phyloP scores from a whole-genome alignment of 768 basidiomycete species.

The Infundibulicybe gibba region DNA sequence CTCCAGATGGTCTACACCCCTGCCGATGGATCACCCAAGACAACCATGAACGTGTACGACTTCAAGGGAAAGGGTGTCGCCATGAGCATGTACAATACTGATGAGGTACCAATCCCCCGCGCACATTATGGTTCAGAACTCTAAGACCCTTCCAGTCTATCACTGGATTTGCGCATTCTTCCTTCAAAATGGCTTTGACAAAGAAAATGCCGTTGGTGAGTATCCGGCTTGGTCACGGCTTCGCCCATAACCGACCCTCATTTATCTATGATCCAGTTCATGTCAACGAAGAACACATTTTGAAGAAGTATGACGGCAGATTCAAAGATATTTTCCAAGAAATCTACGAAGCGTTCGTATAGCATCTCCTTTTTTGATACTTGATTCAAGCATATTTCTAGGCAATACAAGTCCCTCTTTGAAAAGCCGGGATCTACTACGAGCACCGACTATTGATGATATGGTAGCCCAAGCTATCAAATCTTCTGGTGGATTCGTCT shows the following conservation, averaged over 20 bases:
- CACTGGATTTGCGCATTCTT: constrained; percentile 91
- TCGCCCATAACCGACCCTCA: neutral
- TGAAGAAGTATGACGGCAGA: constrained; percentile 94
- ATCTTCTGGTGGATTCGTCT: constrained; percentile 85
- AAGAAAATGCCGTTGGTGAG: constrained; percentile 71
- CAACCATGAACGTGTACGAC: constrained; percentile 81
- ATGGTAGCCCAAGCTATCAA: constrained; percentile 98
- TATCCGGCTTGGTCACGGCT: neutral
- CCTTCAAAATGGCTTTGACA: constrained; percentile 88
- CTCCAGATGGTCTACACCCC: constrained; percentile 89
- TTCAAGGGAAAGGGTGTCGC: constrained; percentile 92
- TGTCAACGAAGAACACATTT: constrained; percentile 97
- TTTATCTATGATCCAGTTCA: constrained; percentile 54
- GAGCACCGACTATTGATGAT: constrained; percentile 96
- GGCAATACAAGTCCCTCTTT: constrained; percentile 65
- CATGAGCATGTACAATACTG: constrained; percentile 96
- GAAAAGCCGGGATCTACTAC: constrained; percentile 73
- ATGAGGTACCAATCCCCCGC: constrained; percentile 49
- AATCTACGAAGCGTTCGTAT: constrained; percentile 62
- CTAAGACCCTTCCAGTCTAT: constrained; percentile 61
- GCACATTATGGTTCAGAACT: neutral
- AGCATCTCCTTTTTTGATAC: neutral
- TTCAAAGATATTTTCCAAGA: constrained; percentile 99
- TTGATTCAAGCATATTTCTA: neutral
- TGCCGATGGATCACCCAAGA: constrained; percentile 58